phyloP scores from a whole-genome alignment of 2,329 filamentous ascomycete genomes.

The Cladophialophora carrionii region DNA sequence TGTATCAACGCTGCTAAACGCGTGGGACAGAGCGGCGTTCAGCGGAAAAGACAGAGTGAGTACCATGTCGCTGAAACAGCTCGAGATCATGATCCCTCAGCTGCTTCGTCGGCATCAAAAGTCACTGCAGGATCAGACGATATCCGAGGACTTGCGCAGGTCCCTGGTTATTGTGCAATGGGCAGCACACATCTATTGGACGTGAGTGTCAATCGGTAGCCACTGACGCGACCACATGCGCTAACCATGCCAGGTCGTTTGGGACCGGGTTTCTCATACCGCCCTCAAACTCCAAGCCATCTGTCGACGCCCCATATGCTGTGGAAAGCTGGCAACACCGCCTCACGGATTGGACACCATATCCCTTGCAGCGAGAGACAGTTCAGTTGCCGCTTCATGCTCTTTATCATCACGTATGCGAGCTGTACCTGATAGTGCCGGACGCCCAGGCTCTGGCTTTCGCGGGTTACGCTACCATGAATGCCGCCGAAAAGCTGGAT shows the following conservation, averaged over 20 bases:
- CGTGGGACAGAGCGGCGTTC: conserved; percentile 17
- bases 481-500: conserved; percentile 8
- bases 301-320: conserved; percentile 17
- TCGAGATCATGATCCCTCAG: conserved; percentile 26
- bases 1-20: not conserved
- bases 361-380: conserved; percentile 19
- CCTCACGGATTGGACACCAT: conserved; percentile 23
- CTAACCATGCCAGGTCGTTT: conserved; percentile 18
- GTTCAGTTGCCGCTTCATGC: conserved; percentile 16
- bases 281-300: conserved; percentile 13
- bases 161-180: conserved; percentile 25
- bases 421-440: conserved; percentile 15
- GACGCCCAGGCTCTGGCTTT: conserved; percentile 19
- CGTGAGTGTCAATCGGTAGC: conserved; percentile 3
- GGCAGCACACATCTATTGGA: conserved; percentile 26
- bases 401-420: conserved; percentile 21
- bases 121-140: not conserved
- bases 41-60: conserved; percentile 27
- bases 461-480: conserved; percentile 18
- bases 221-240: not conserved
- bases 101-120: conserved; percentile 17
- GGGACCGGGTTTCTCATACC: conserved; percentile 12
- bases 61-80: conserved; percentile 23
- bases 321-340: conserved; percentile 7
- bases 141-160: conserved; percentile 17